These are phyloP conservation scores for Boletellus ananas DNA, from an alignment of 768 basidiomycete species.

Conservation along the genomic window DNA sequence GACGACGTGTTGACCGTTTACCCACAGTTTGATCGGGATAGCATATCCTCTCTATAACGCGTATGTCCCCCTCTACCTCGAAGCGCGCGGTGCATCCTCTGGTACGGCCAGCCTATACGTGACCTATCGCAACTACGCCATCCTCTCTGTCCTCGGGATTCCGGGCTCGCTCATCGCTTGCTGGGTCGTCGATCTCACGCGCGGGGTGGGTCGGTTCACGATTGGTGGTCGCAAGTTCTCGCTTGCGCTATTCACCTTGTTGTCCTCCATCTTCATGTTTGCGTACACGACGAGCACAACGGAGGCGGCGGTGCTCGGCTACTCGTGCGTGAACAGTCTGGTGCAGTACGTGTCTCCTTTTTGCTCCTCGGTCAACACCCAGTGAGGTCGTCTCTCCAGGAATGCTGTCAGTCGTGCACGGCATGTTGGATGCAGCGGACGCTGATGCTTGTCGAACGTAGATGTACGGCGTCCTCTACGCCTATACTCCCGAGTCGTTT, in stretches of 20 bases:
- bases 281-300: constrained; percentile 48
- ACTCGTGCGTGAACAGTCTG: constrained; percentile 41
- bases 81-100: constrained; percentile 29
- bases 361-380: too few relatives aligned
- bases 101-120: constrained; percentile 18
- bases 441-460: constrained; percentile 3
- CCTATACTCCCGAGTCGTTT: constrained; percentile 60
- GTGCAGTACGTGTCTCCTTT: constrained; percentile 35
- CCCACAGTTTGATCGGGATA: constrained; percentile 43
- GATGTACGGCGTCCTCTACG: constrained; percentile 54
- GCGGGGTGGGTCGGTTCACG: constrained; percentile 30
- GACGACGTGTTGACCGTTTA: background rate
- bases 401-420: constrained; percentile 33
- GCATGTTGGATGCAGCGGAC: background rate
- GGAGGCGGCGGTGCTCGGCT: constrained; percentile 39
- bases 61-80: constrained; percentile 50
- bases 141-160: constrained; percentile 44
- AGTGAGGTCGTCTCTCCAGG: constrained; percentile 2
- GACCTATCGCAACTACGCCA: constrained; percentile 48
- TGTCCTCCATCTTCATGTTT: constrained; percentile 48
- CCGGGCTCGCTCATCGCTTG: constrained; percentile 48
- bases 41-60: constrained; percentile 52
- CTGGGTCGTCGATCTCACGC: constrained; percentile 42
- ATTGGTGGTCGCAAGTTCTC: constrained; percentile 46
- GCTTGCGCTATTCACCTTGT: constrained; percentile 41